These are phyloP conservation scores for Tremellales sp. DNA, from an alignment of 1,284 basidiomycete species.

Conservation along the genomic window DNA sequence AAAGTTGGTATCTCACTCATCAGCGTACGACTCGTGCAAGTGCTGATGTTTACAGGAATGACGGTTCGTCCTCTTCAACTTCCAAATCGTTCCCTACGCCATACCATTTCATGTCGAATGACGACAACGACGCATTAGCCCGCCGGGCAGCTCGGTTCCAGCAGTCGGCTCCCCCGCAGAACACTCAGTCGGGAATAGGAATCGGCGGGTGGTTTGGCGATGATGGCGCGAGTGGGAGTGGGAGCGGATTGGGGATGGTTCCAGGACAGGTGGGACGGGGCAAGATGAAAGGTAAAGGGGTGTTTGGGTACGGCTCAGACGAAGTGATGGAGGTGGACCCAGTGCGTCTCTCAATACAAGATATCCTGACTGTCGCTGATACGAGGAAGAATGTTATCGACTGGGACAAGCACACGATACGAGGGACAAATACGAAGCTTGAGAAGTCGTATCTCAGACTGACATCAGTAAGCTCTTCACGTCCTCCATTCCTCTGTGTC, in stretches of 20 bases:
- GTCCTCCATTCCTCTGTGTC: background rate
- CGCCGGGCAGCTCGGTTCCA: slow-evolving; percentile 38
- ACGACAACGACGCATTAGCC: slow-evolving; percentile 39
- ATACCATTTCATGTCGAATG: slow-evolving; percentile 25
- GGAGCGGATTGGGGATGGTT: slow-evolving; percentile 16
- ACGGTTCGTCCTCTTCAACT: slow-evolving; percentile 11
- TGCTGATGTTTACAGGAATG: slow-evolving; percentile 15
- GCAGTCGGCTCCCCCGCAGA: slow-evolving; percentile 8
- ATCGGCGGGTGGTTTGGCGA: slow-evolving; percentile 25
- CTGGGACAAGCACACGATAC: slow-evolving; percentile 94
- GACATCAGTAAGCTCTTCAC: slow-evolving; percentile 65
- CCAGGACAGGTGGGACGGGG: slow-evolving; percentile 32
- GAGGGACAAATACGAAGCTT: slow-evolving; percentile 79
- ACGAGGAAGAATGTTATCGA: slow-evolving; percentile 85
- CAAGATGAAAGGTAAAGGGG: slow-evolving; percentile 37
- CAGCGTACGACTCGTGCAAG: background rate
- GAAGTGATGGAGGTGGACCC: slow-evolving; percentile 49
- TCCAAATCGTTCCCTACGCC: slow-evolving; percentile 24
- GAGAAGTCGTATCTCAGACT: slow-evolving; percentile 96
- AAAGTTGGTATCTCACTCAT: slow-evolving; percentile 18
- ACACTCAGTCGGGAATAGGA: slow-evolving; percentile 5
- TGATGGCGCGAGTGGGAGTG: slow-evolving; percentile 8
- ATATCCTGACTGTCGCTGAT: background rate
- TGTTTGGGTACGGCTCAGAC: slow-evolving; percentile 31
- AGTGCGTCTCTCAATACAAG: slow-evolving; percentile 42